phyloP scores from a whole-genome alignment of 306 rosid genomes.

The Prunus fruticosa region DNA sequence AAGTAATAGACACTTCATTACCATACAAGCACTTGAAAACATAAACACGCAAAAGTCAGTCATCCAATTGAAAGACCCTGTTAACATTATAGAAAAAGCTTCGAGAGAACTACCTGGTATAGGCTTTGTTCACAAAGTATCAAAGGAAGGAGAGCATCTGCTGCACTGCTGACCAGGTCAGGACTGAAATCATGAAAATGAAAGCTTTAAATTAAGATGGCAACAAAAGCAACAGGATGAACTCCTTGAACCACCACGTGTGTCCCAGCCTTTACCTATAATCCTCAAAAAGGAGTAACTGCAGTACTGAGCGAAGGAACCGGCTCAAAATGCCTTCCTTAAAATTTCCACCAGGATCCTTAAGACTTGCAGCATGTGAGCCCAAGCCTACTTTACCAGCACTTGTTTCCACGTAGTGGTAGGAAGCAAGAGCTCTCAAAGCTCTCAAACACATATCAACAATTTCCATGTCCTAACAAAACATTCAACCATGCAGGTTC shows the following conservation, averaged over 20 bases:
- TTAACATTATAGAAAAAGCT: neutral
- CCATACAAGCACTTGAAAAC: neutral
- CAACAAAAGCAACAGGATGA: neutral
- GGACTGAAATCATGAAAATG: slow-evolving; percentile 50
- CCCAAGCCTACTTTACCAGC: slow-evolving; percentile 75
- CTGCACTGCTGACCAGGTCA: slow-evolving; percentile 83
- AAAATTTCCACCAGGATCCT: slow-evolving; percentile 55
- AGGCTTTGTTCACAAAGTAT: slow-evolving; percentile 87
- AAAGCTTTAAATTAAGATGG: slow-evolving; percentile 7
- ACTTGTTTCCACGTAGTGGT: slow-evolving; percentile 66
- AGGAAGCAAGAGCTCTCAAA: slow-evolving; percentile 84
- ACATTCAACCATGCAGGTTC: slow-evolving; percentile 4
- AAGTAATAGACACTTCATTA: too few species aligned
- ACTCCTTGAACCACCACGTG: neutral
- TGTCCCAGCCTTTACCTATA: slow-evolving; percentile 49
- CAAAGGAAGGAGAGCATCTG: slow-evolving; percentile 92
- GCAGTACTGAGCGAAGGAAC: slow-evolving; percentile 80
- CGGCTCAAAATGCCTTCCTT: slow-evolving; percentile 83
- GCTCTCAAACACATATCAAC: slow-evolving; percentile 80
- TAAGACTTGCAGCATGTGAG: slow-evolving; percentile 49
- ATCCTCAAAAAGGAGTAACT: slow-evolving; percentile 86
- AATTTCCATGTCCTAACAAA: slow-evolving; percentile 71
- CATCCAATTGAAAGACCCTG: neutral
- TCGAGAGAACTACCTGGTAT: slow-evolving; percentile 57
- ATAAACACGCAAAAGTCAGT: neutral